phyloP scores from a whole-genome alignment of 352 stramenopile genomes.

The Poterioochromonas sp. region DNA sequence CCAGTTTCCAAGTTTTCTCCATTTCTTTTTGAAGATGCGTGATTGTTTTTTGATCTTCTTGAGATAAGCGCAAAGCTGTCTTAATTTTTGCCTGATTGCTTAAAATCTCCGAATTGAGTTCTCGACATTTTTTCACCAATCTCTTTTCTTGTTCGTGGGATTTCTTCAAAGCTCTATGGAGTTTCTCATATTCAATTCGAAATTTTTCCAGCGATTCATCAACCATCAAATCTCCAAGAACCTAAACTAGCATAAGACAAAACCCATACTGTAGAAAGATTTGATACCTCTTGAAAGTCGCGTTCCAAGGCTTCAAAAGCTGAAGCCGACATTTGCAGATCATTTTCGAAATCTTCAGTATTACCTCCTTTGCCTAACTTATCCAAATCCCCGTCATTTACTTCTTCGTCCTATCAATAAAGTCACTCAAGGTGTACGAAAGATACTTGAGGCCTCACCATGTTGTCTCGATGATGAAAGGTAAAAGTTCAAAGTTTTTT shows the following conservation, averaged over 20 bases:
- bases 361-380: not conserved
- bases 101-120: slow-evolving; percentile 87
- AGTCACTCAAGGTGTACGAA: too few relatives aligned
- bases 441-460: too few relatives aligned
- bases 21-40: slow-evolving; percentile 87
- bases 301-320: slow-evolving; percentile 75
- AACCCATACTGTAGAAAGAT: not conserved
- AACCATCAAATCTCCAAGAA: slow-evolving; percentile 74
- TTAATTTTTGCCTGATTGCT: slow-evolving; percentile 90
- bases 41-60: slow-evolving; percentile 85
- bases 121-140: slow-evolving; percentile 84
- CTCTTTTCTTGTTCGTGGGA: slow-evolving; percentile 87
- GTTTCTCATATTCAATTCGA: slow-evolving; percentile 86
- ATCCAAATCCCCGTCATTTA: not conserved
- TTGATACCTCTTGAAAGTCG: slow-evolving; percentile 64
- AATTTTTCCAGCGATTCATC: slow-evolving; percentile 86
- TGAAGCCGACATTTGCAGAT: slow-evolving; percentile 38
- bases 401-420: slow-evolving; percentile 4
- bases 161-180: slow-evolving; percentile 82
- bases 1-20: slow-evolving; percentile 86
- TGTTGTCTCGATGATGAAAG: too few relatives aligned
- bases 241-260: slow-evolving; percentile 44
- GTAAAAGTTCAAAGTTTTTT: too few relatives aligned
- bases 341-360: slow-evolving; percentile 30
- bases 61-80: slow-evolving; percentile 80